A percentile compares a stretch with the other conserved stretches of the same genome.
Conservation (phyloP, 345 rosid species). For the Conringia planisiliqua region DNA sequence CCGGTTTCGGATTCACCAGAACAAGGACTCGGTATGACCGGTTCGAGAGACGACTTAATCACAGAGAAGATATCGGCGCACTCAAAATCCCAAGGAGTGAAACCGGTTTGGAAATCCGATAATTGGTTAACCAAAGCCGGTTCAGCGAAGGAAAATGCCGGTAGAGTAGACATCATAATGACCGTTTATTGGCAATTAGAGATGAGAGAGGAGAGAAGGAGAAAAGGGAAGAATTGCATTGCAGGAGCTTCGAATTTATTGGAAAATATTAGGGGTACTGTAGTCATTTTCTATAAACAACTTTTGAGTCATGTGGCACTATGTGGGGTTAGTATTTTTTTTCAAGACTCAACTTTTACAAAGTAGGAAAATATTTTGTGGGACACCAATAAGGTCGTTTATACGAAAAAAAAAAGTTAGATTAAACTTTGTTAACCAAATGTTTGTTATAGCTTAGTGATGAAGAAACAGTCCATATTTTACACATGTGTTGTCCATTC, state of each 20-base stretch:
- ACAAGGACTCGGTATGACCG: conserved; percentile 13
- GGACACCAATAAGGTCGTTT: conserved; percentile 2
- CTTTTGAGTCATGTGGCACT: conserved; percentile 61
- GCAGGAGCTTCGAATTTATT: conserved; percentile 56
- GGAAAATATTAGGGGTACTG: conserved; percentile 32
- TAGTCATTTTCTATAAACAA: conserved; percentile 19
- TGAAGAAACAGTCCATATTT: conserved; percentile 30
- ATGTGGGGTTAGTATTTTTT: conserved; percentile 27
- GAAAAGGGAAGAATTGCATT: conserved; percentile 86
- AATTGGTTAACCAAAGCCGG: conserved; percentile 38
- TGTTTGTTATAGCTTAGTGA: conserved; percentile 29
- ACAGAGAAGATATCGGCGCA: conserved; percentile 31
- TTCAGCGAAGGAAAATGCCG: conserved; percentile 39
- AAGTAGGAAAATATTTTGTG: conserved; percentile 28
- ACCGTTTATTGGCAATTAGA: neutral
- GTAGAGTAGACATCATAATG: conserved; percentile 40
- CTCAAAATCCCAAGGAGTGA: conserved; percentile 53
- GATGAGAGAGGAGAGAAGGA: conserved; percentile 37
- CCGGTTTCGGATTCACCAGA: conserved; percentile 28
- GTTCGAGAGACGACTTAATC: conserved; percentile 31
- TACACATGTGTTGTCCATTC: conserved; percentile 28
- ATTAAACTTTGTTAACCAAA: conserved; percentile 27
- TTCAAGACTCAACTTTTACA: neutral
- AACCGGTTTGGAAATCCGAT: conserved; percentile 44
- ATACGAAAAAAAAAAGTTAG: neutral